Base-by-base conservation (phyloP, 345 rosid genomes). In the Eucalyptus pauciflora region DNA sequence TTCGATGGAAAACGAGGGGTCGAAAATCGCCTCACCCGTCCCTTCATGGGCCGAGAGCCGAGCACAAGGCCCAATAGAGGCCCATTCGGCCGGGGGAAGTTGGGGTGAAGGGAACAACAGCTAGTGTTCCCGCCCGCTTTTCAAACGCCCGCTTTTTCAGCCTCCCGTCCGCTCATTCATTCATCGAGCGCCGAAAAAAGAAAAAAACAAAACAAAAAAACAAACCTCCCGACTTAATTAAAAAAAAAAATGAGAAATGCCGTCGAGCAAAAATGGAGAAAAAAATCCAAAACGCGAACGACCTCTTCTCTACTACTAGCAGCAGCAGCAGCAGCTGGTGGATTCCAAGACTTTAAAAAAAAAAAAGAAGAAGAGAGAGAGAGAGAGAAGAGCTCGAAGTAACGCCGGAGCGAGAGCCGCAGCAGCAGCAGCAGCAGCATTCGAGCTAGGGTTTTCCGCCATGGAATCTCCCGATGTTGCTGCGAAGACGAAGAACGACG, bases 381-480 rank as follows among this genome's bases (percentile, higher is more conserved):
- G 24, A 54, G 24, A 18, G 62, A 56, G 45, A 33, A 33, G 45
- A 41, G 48, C 85, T 41, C 29, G 29, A 76, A 43, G 46, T 10
- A 76, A 76, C 22, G 85, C 48, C 48, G 45, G 37, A 17, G 87
- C 87, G 41, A 86, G 64, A 60, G 88, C 31, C 8, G 33, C 20
- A 11, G 88, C 45, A 10, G 29, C 37, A 9, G 62, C 51, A 52
- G 50, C 27, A 50, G 20, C 86, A 25, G 22, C 31, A 2, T 16
- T 24, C 43, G 43, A 52, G 54, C 37, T 86, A 52, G 87, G 90
- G 85, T 86, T 88, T 90, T 50, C 60, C 52, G 88, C 37, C 56
- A 92, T 91, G 93, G 93, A 92, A 29, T 91, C 92, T 85, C 90
- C 92, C 37, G 80, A 49, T 48, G 90, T 24, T 10, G 37, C 33